Evolutionary conservation across 805 yeast species (phyloP).

Genomic region (Pichia rugopelliculosa): DNA sequence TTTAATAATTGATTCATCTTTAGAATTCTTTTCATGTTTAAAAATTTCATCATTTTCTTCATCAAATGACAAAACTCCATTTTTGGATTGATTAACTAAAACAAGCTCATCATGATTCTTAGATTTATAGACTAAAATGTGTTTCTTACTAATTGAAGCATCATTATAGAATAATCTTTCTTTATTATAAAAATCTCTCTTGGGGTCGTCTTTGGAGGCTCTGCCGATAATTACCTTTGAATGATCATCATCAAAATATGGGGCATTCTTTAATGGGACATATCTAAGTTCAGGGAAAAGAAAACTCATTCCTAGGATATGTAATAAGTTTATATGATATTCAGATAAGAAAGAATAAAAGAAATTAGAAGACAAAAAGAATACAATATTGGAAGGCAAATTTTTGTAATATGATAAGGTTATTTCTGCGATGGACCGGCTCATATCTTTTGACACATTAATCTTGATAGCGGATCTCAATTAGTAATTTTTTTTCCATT

Average conservation of each 20-base stretch:
- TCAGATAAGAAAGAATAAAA: too few species aligned
- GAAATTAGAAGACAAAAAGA: not conserved
- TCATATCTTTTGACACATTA: not conserved
- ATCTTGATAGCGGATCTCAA: too few species aligned
- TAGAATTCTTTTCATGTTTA: not conserved
- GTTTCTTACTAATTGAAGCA: constrained; percentile 21
- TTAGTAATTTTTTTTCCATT: too few species aligned
- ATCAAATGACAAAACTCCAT: constrained; percentile 6
- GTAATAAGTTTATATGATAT: not conserved
- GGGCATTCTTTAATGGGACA: not conserved
- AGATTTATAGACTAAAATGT: constrained; percentile 9
- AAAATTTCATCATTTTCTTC: not conserved
- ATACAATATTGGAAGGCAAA: not conserved
- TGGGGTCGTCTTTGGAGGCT: constrained; percentile 13
- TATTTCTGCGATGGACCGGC: not conserved
- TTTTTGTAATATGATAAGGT: not conserved
- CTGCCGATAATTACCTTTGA: constrained; percentile 9
- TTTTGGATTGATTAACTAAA: constrained; percentile 8
- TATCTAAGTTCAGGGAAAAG: not conserved
- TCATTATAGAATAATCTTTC: constrained; percentile 17
- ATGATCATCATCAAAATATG: not conserved
- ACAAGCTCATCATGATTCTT: not conserved
- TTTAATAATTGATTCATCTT: not conserved
- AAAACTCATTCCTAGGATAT: not conserved
- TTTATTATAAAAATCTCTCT: constrained; percentile 4